A percentile compares a stretch with the other conserved stretches of the same genome.
Conservation (phyloP, 2,329 filamentous ascomycete species). For the Graphium sp. region DNA sequence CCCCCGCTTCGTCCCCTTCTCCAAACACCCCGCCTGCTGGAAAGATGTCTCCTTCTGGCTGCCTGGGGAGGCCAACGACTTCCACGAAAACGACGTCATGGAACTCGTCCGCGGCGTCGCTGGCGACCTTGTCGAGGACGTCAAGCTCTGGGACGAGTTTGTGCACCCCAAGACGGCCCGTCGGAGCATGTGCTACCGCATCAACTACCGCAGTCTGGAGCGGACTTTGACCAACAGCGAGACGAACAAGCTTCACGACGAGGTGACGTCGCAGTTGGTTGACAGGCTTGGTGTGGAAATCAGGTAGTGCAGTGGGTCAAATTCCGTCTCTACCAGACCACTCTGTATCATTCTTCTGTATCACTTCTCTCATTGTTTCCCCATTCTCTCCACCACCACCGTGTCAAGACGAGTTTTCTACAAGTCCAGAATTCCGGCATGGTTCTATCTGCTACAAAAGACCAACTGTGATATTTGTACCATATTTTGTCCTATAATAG, state of each 20-base stretch:
- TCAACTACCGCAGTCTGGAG: constrained; percentile 88
- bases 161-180: constrained; percentile 70
- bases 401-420: too few species aligned
- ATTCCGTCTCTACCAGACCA: too few species aligned
- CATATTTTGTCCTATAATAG: too few species aligned
- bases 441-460: too few species aligned
- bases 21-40: constrained; percentile 74
- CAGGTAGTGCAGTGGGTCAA: too few species aligned
- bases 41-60: constrained; percentile 96
- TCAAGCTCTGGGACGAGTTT: constrained; percentile 71
- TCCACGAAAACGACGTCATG: constrained; percentile 97
- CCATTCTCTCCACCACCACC: too few species aligned
- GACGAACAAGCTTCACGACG: constrained; percentile 58
- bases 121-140: constrained; percentile 77
- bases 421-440: too few species aligned
- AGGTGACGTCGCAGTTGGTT: constrained; percentile 48
- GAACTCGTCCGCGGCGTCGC: constrained; percentile 74
- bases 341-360: too few species aligned
- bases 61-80: constrained; percentile 27
- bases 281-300: constrained; percentile 64
- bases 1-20: constrained; percentile 67
- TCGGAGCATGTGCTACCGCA: constrained; percentile 77
- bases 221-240: constrained; percentile 75
- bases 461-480: too few species aligned
- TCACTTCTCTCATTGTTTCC: too few species aligned